phyloP scores from a whole-genome alignment of 192 early-diverging fungal species.

The Rhizoclosmatium sp. region DNA sequence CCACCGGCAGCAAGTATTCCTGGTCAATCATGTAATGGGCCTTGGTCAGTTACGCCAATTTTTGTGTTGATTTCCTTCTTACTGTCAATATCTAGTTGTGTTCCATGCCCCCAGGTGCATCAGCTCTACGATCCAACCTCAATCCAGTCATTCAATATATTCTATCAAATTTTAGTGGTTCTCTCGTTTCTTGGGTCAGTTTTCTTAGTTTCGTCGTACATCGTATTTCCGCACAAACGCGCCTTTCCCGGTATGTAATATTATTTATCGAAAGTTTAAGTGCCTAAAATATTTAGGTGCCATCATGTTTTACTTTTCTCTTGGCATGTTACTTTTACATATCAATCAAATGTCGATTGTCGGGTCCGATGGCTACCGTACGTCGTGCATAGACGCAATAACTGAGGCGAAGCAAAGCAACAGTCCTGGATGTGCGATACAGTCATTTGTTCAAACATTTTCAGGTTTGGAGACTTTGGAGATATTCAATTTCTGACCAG shows the following conservation, averaged over 20 bases:
- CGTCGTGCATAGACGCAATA: neutral
- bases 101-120: constrained; percentile 13
- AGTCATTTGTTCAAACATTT: constrained; percentile 1
- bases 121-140: constrained; percentile 14
- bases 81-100: neutral
- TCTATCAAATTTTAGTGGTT: neutral
- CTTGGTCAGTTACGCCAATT: neutral
- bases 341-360: neutral
- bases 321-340: neutral
- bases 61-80: neutral
- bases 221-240: neutral
- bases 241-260: neutral
- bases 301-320: neutral
- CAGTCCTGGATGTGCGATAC: neutral
- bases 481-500: too few relatives aligned
- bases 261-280: neutral
- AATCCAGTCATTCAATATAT: neutral
- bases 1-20: neutral
- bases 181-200: neutral
- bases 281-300: neutral
- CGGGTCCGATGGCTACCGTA: neutral
- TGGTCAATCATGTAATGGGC: neutral
- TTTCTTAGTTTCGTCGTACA: constrained; percentile 5
- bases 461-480: neutral
- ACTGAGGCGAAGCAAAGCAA: neutral